Base-by-base conservation (phyloP, 208 protist species). In the Trypanosomatidae sp. region DNA sequence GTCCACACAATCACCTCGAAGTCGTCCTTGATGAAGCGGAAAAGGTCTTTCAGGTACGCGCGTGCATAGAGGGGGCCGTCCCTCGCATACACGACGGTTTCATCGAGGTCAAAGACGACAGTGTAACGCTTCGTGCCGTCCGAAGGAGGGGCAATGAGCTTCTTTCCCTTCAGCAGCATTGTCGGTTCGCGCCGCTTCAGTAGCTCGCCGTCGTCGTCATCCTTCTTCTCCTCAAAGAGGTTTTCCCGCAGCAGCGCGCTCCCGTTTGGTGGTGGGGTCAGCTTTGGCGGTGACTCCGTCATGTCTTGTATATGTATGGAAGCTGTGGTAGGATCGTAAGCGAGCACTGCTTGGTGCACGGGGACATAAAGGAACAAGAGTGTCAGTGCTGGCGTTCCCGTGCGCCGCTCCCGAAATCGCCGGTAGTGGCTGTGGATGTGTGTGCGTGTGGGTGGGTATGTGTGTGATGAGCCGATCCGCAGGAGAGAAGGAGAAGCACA, bases 1-100 rank as follows among this genome's bases (percentile, higher is more conserved):
- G 93, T 97, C 91, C 93, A 97, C 22, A 97, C 90, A 75, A 97
- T 92, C 22, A 95, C 89, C 80, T 97, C 93, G 67, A 91, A 95
- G 69, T 93, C 76, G 43, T 93, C 77, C 71, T 87, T 87, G 55
- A 97, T 91, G 49, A 83, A 81, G 43, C 80, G 75, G 33, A 97
- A 83, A 4, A 96, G 77, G 52, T 95, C 87, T 33, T 86, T 85
- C 15, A 96, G 73, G 65, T 93, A 91, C 8, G 91, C 86, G 17
- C 93, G 87, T 36, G 90, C 86, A 72, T 95, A 95, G 36, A 97
- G 82, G 7, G 90, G 91, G 36, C 93, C 93, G 36, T 96, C 88
- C 19, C 93, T 85, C 9, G 90, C 91, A 80, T 96, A 97, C n/a
- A 97, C 88, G 12, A 97, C 87, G 7, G 93, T 97, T 74, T 97